Evolutionary conservation across 176 grass and related monocot genomes (phyloP), one percentile per base, ranked within the genome.

Genomic region (Oryza punctata): DNA sequence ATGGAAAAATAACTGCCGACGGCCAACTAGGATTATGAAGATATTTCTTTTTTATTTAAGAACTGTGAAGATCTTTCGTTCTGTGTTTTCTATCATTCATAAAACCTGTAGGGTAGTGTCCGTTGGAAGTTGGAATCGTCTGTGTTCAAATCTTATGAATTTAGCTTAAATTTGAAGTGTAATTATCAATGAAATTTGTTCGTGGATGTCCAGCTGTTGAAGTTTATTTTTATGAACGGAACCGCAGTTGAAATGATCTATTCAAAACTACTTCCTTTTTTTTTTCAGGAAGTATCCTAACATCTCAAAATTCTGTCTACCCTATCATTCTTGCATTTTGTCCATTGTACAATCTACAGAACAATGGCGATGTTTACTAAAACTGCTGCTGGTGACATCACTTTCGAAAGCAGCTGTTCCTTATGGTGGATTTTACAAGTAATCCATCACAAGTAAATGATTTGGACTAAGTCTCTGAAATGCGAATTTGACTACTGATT

Each of bases 1-100:
- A 73, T 46, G 67, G 68, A 21, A 49, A 78, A 79, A 69, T 82
- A 78, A 68, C 47, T 33, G 66, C 32, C 13, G 35, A 66, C 5
- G 3, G 25, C 78, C 44, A 35, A 47, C 49, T 73, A 63, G 67
- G 44, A 61, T 61, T 61, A 21, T 61, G 57, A 82, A 67, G 26
- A 82, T 82, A 5, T 65, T 80, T 35, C 45, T 0, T 57, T 75
- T 29, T 7, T 57, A n/a, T 32, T 21, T 19, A 19, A 54, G 49
- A 54, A 19, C 49, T 54, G 0, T 54, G 49, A 54, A 52, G 15
- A 54, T 54, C 1, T 54, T 54, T 19, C 49, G 7, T 54, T 54
- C 4, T 54, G 15, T 54, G 19, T 37, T 63, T 64, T 37, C 44
- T 66, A 73, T 33, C 45, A 35, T 54, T 67, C 70, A 38, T 27